These are phyloP conservation scores for Yamadazyma aaseri DNA, from an alignment of 1,139 yeast species.

Conservation along the genomic window DNA sequence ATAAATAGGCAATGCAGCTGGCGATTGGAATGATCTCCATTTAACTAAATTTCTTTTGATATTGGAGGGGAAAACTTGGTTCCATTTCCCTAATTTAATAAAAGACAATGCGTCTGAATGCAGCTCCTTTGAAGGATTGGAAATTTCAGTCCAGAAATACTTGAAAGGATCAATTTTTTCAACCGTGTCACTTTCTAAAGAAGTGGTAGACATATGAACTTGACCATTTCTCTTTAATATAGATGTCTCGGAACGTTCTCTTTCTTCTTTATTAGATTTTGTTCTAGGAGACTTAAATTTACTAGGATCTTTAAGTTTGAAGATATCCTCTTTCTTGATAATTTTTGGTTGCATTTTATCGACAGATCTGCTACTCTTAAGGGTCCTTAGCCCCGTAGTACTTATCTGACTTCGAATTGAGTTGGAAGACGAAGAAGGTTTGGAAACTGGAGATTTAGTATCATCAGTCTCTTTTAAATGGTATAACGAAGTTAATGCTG, in stretches of 20 bases:
- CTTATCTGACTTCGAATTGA: slow-evolving; percentile 11
- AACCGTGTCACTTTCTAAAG: slow-evolving; percentile 4
- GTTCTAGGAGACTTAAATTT: slow-evolving; percentile 5
- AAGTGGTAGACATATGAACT: slow-evolving; percentile 9
- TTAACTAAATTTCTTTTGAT: slow-evolving; percentile 68
- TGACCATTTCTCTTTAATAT: slow-evolving; percentile 9
- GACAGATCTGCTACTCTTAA: slow-evolving; percentile 1
- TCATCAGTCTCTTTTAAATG: slow-evolving; percentile 38
- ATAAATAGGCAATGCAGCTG: slow-evolving; percentile 86
- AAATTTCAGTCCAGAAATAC: slow-evolving; percentile 62
- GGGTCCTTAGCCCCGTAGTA: background rate
- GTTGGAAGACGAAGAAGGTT: slow-evolving; percentile 6
- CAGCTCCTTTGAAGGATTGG: slow-evolving; percentile 65
- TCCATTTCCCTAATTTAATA: slow-evolving; percentile 67
- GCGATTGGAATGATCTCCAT: slow-evolving; percentile 91
- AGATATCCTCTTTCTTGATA: slow-evolving; percentile 13
- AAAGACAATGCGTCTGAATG: slow-evolving; percentile 40
- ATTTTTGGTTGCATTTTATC: slow-evolving; percentile 9
- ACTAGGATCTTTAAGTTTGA: slow-evolving; percentile 13
- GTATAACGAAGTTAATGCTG: slow-evolving; percentile 43
- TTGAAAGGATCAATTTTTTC: slow-evolving; percentile 17
- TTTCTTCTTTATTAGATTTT: slow-evolving; percentile 1
- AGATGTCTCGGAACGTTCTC: slow-evolving; percentile 9
- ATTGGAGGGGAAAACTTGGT: slow-evolving; percentile 75
- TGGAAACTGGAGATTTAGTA: slow-evolving; percentile 8